These are phyloP conservation scores for Mortierella sp. DNA, from an alignment of 371 early-diverging fungal species.

Conservation along the genomic window DNA sequence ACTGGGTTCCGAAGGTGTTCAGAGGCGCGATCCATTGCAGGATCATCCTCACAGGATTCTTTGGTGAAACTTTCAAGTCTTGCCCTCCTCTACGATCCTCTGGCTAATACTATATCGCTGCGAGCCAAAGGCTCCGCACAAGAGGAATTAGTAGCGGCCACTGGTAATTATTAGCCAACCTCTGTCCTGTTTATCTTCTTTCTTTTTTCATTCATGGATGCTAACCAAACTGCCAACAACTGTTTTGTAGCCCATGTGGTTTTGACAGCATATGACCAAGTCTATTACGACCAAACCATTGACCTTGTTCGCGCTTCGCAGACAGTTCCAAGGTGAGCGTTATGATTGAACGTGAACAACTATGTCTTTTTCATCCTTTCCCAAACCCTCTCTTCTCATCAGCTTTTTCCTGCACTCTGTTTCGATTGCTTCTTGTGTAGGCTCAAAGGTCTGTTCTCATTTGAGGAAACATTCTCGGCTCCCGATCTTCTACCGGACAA, in stretches of 20 bases:
- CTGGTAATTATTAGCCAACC: constrained; percentile 18
- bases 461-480: constrained; percentile 32
- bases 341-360: neutral
- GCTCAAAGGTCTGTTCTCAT: constrained; percentile 28
- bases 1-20: constrained; percentile 33
- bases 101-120: constrained; percentile 33
- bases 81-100: constrained; percentile 22
- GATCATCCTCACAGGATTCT: neutral
- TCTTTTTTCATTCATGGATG: neutral
- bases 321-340: constrained; percentile 17
- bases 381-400: neutral
- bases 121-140: constrained; percentile 24
- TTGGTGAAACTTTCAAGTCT: constrained; percentile 15
- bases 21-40: neutral
- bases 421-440: constrained; percentile 8
- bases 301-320: constrained; percentile 10
- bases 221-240: no score
- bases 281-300: constrained; percentile 34
- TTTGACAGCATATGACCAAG: constrained; percentile 35
- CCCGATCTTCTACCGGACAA: constrained; percentile 23
- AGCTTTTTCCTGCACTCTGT: no score
- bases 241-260: constrained; percentile 27
- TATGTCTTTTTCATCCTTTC: neutral
- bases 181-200: neutral
- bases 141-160: constrained; percentile 17